Base-by-base conservation (phyloP, 2,329 filamentous ascomycete species). In the Fusarium goolgardi region DNA sequence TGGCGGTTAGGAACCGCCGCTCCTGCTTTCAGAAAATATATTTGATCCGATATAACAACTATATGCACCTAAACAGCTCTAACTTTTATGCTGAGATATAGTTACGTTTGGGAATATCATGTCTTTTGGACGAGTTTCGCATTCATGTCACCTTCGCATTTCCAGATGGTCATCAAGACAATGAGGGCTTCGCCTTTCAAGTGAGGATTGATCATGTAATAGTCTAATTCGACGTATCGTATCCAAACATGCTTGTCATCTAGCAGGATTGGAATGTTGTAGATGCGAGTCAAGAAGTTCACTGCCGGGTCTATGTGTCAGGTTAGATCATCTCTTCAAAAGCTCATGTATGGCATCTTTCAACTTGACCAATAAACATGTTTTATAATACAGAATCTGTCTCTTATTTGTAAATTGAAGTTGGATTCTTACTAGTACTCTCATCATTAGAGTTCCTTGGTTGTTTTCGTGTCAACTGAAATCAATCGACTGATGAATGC, bases 391-490 rank as follows among this genome's bases (percentile, higher is more conserved):
- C 16, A 27, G 5, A 4, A 11, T 16, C 15, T 25, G 6, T 27
- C 5, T 43, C 16, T 23, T 15, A 41, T 16, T 10, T 5, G 9
- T 5, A 11, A 8, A 5, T 23, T 16, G 9, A 23, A 16, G 7
- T 10, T 15, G 2, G 1, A 6, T 10, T 16, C 3, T 43, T 11
- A 5, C 9, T 18, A 12, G 2, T 27, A 10, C 6, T 18, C 3
- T 18, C 10, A 6, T 27, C 11, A 9, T 12, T 7, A 12, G 9
- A 27, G 9, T 6, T 18, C 16, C 9, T 25, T 25, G 9, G 4
- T 11, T 27, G 15, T 18, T 18, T 25, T 18, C 9, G 18, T 27
- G 3, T 12, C 9, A 11, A 2, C 13, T 18, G 23, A 16, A 27
- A 43, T 43, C 21, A 43, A 43, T 16, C 5, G 12, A 25, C 21